Percentiles rank a stretch among this genome's conserved stretches.
phyloP scores from a whole-genome alignment of 768 basidiomycete species.

The Lyophyllum shimeji region DNA sequence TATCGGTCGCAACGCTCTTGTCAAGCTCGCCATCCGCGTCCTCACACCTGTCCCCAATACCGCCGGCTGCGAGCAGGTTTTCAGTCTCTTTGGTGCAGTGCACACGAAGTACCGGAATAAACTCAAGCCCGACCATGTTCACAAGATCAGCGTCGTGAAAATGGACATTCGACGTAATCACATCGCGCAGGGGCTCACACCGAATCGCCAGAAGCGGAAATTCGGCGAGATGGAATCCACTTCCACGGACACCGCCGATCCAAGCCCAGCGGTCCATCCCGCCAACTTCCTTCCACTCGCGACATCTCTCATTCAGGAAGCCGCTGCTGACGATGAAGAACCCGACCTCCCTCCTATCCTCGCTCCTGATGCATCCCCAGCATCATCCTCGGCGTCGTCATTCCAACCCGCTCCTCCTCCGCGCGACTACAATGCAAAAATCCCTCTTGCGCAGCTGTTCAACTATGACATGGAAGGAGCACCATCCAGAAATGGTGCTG shows the following conservation, averaged over 20 bases:
- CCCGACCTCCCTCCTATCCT: background rate
- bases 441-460: background rate
- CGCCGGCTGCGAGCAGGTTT: no score
- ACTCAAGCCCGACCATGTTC: background rate
- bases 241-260: background rate
- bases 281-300: background rate
- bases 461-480: background rate
- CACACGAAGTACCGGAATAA: background rate
- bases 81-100: background rate
- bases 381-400: no score
- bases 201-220: no score
- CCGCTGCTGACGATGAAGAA: background rate
- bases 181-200: background rate
- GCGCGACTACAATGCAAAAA: background rate
- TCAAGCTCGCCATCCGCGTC: background rate
- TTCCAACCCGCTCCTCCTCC: no score
- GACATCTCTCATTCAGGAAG: background rate
- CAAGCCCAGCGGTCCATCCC: background rate
- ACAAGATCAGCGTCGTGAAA: background rate
- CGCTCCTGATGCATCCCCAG: background rate
- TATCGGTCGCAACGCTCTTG: background rate
- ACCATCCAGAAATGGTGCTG: background rate
- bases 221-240: background rate
- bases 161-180: background rate
- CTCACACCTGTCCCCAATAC: background rate